Evolutionary conservation across 2,329 filamentous ascomycete species (phyloP).

Genomic region (Pseudopithomyces maydicus): DNA sequence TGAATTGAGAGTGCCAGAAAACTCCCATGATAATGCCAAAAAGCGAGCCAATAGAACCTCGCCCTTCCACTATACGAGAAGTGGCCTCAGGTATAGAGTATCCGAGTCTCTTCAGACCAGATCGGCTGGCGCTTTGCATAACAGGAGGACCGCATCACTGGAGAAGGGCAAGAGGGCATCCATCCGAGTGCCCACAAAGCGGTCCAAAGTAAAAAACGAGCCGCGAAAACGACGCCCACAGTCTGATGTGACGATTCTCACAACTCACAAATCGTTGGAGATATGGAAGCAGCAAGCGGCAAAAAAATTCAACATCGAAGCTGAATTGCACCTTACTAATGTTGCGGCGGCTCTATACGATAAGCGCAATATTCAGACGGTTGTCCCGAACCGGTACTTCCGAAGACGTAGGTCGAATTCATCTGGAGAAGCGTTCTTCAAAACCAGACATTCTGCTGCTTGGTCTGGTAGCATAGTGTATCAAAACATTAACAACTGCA

Average conservation of each 20-base stretch:
- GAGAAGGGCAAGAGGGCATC: too few relatives aligned
- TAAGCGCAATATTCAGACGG: constrained; percentile 5
- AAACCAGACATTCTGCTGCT: neutral
- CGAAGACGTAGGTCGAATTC: neutral
- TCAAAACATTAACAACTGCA: neutral
- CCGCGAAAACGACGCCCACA: neutral
- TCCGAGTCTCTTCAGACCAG: too few relatives aligned
- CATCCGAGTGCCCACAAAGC: too few relatives aligned
- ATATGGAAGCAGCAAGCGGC: constrained; percentile 10
- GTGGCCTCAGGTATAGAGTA: too few relatives aligned
- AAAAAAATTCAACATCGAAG: constrained; percentile 4
- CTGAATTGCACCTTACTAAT: neutral
- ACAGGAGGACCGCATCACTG: too few relatives aligned
- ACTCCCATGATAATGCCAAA: too few relatives aligned
- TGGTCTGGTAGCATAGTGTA: neutral
- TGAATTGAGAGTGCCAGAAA: too few relatives aligned
- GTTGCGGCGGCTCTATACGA: neutral
- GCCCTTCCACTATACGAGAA: too few relatives aligned
- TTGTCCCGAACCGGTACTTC: constrained; percentile 10
- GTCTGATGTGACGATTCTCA: neutral
- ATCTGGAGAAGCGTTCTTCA: neutral
- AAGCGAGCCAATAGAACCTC: too few relatives aligned
- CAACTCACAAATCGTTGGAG: neutral
- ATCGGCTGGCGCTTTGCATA: too few relatives aligned
- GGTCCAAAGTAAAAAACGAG: too few relatives aligned